These are phyloP conservation scores for Zygoascus hellenicus DNA, from an alignment of 1,139 yeast species.

Conservation along the genomic window DNA sequence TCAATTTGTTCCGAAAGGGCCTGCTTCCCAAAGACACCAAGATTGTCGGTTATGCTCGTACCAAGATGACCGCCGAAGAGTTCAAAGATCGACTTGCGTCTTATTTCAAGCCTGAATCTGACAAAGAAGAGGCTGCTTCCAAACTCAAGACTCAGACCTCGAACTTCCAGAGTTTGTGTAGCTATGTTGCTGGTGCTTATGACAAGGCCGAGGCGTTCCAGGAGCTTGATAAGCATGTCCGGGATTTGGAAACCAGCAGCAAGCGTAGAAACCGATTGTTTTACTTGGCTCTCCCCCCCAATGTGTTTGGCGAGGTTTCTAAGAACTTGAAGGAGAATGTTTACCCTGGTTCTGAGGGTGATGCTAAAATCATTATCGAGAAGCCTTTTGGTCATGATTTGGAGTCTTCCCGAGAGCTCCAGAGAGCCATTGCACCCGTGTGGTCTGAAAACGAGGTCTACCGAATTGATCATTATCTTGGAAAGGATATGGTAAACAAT, in stretches of 20 bases:
- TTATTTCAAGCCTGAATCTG: slow-evolving; percentile 55
- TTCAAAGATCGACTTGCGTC: slow-evolving; percentile 61
- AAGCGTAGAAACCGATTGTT: slow-evolving; percentile 51
- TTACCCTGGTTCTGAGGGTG: slow-evolving; percentile 58
- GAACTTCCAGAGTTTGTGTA: slow-evolving; percentile 57
- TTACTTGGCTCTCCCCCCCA: slow-evolving; percentile 93
- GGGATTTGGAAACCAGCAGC: slow-evolving; percentile 48
- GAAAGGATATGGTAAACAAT: slow-evolving; percentile 97
- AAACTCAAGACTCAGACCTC: slow-evolving; percentile 37
- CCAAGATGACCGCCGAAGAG: slow-evolving; percentile 61
- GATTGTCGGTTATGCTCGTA: slow-evolving; percentile 90
- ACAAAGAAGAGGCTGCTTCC: slow-evolving; percentile 29
- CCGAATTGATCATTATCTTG: slow-evolving; percentile 95
- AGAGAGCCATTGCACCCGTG: slow-evolving; percentile 69
- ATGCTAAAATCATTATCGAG: slow-evolving; percentile 81
- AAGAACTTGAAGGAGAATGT: slow-evolving; percentile 60
- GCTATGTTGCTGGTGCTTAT: slow-evolving; percentile 74
- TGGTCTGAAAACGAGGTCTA: slow-evolving; percentile 88
- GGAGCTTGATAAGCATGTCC: slow-evolving; percentile 49
- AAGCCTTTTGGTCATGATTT: slow-evolving; percentile 97
- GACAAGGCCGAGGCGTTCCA: slow-evolving; percentile 71
- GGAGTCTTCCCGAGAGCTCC: slow-evolving; percentile 69
- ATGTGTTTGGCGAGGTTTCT: slow-evolving; percentile 79
- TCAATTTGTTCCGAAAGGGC: slow-evolving; percentile 61
- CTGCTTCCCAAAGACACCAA: slow-evolving; percentile 62